Percentiles rank a stretch among this genome's conserved stretches.
These are phyloP conservation scores for Fusarium camptoceras DNA, from an alignment of 2,329 filamentous ascomycete species.

Conservation along the genomic window DNA sequence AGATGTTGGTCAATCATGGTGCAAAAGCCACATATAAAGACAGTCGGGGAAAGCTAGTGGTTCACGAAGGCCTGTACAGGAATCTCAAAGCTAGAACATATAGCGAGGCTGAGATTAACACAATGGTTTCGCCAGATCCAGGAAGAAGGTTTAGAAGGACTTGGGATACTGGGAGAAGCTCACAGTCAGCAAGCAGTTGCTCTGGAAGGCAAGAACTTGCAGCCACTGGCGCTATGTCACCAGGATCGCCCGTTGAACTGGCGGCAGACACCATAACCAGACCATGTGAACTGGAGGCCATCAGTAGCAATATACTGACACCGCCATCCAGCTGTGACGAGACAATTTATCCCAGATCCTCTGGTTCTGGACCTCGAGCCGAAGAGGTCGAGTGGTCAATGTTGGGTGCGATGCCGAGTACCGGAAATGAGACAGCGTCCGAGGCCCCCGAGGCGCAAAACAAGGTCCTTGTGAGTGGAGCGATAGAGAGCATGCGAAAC, in stretches of 20 bases:
- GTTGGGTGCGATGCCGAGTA: background rate
- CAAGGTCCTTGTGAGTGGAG: background rate
- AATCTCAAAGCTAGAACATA: slow-evolving; percentile 13
- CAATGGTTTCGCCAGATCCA: slow-evolving; percentile 14
- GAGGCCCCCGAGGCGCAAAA: slow-evolving; percentile 1
- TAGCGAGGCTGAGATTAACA: slow-evolving; percentile 3
- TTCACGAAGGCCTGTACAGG: background rate
- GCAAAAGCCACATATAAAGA: background rate
- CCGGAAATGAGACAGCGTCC: background rate
- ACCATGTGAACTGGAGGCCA: background rate
- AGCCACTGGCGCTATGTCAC: background rate
- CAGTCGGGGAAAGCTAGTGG: slow-evolving; percentile 3
- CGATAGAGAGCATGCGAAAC: slow-evolving; percentile 1
- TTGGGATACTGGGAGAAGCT: background rate
- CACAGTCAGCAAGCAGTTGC: background rate
- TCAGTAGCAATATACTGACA: background rate
- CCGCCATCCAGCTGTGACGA: background rate
- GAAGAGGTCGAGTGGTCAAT: background rate
- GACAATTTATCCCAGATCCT: background rate
- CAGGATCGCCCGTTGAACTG: background rate
- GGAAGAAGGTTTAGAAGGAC: background rate
- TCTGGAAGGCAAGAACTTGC: background rate
- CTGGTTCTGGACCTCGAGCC: slow-evolving; percentile 1
- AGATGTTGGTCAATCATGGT: slow-evolving; percentile 5
- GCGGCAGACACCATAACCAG: background rate